Evolutionary conservation across 306 rosid genomes (phyloP), one percentile per base, ranked within the genome.

Genomic region (cucumber (Cucumis sativus)): DNA sequence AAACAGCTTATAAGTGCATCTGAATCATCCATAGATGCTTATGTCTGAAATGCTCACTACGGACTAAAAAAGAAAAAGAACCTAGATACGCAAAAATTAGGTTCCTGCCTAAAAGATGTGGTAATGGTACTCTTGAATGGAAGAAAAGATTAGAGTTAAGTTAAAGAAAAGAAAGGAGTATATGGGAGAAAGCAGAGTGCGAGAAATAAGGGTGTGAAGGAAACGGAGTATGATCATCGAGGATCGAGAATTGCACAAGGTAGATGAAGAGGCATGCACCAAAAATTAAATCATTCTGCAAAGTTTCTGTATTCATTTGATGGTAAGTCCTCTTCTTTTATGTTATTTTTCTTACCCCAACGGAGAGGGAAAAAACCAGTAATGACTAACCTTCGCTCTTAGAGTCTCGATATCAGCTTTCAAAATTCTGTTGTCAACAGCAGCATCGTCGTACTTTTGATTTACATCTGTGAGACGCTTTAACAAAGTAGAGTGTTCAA

Each of bases 401-500:
- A 88, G 80, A 6, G 89, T 78, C 85, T 88, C 89, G 45, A 88
- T 88, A 78, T 88, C 85, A 78, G 91, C 91, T 74, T 84, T 86
- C 65, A 88, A 84, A 82, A 88, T 85, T 85, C 91, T 80, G 61
- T 84, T 88, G 80, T 85, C 91, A 59, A 85, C 87, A 62, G 84
- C 91, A 10, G 89, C 82, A 74, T 75, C 80, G 58, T 85, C 91
- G 62, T 85, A 83, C 79, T 88, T 83, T 30, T 85, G 86, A 73
- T 88, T 85, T 79, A 85, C 78, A 8, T 88, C 87, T n/a, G 86
- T 56, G 52, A 88, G 89, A 62, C 84, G 82, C 85, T 85, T 83
- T 71, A 83, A 76, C 74, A 88, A 67, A 0, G 84, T 74, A 59
- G 91, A 88, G 86, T 88, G 84, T 40, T 88, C 91, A 76, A 78